These are phyloP conservation scores for Ascochyta koolunga DNA, from an alignment of 2,329 filamentous ascomycete genomes.

Conservation along the genomic window DNA sequence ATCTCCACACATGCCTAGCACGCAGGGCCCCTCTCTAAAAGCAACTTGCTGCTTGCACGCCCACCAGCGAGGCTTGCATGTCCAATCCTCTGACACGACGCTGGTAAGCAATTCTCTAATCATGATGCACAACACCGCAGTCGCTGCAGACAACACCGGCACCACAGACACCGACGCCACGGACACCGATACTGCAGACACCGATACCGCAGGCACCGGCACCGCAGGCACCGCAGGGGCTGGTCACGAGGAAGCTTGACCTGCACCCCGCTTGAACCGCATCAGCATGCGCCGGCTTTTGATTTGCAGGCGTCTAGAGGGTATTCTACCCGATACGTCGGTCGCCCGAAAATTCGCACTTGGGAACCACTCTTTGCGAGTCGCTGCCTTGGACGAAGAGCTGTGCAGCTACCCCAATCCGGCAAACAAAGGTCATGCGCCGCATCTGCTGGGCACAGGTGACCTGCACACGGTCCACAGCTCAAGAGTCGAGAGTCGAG, in stretches of 20 bases:
- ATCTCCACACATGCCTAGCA: background rate
- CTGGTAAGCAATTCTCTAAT: background rate
- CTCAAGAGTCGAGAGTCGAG: conserved; percentile 21
- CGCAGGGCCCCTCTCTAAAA: background rate
- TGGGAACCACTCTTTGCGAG: conserved; percentile 16
- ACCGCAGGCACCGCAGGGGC: conserved; percentile 1
- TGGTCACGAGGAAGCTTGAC: conserved; percentile 11
- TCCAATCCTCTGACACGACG: background rate
- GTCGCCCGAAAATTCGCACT: conserved; percentile 17
- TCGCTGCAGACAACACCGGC: background rate
- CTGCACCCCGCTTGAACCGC: conserved; percentile 16
- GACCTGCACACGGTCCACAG: conserved; percentile 15
- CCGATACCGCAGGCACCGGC: background rate
- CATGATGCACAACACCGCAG: conserved; percentile 3
- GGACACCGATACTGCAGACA: background rate
- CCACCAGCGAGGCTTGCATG: background rate
- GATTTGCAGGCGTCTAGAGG: conserved; percentile 8
- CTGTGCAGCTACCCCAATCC: conserved; percentile 10
- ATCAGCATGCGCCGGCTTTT: conserved; percentile 8
- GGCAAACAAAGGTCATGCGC: conserved; percentile 13
- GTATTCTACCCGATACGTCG: conserved; percentile 10
- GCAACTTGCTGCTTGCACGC: background rate
- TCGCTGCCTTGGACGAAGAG: conserved; percentile 2
- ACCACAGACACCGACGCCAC: background rate
- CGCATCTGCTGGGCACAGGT: conserved; percentile 13